Evolutionary conservation across 2,329 filamentous ascomycete genomes (phyloP).

Genomic region (Microsporum canis): DNA sequence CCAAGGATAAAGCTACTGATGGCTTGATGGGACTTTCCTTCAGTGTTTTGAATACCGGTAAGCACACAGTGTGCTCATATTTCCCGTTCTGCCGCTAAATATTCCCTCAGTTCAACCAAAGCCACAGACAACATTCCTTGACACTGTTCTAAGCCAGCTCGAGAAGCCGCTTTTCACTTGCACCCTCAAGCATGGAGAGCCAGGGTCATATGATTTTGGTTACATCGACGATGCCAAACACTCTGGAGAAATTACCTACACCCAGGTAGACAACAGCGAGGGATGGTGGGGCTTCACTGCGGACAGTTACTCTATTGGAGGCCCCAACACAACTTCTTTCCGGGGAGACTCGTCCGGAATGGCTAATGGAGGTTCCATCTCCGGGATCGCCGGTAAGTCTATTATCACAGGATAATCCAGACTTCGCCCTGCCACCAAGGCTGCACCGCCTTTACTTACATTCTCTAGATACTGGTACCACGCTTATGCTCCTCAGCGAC

Average conservation of each 20-base stretch:
- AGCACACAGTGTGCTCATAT: neutral
- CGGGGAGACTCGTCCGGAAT: neutral
- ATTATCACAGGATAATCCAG: neutral
- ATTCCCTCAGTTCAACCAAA: constrained; percentile 8
- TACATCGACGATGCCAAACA: constrained; percentile 54
- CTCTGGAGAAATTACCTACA: constrained; percentile 50
- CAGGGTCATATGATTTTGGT: constrained; percentile 64
- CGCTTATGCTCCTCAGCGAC: constrained; percentile 50
- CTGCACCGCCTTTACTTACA: neutral
- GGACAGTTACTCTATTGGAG: constrained; percentile 47
- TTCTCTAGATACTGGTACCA: constrained; percentile 52
- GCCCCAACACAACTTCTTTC: constrained; percentile 6
- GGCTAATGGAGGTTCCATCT: neutral
- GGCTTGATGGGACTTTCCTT: constrained; percentile 52
- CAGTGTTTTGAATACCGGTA: constrained; percentile 46
- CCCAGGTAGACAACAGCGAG: constrained; percentile 48
- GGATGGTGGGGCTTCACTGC: constrained; percentile 61
- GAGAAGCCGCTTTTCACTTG: constrained; percentile 59
- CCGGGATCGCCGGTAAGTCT: neutral
- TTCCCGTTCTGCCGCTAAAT: neutral
- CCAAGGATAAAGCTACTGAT: constrained; percentile 43
- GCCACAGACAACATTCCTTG: constrained; percentile 59
- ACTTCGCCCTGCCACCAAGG: neutral
- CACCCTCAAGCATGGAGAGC: constrained; percentile 48
- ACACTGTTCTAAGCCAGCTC: constrained; percentile 51